phyloP scores from a whole-genome alignment of 768 basidiomycete species.

The Lenzites betulinus region DNA sequence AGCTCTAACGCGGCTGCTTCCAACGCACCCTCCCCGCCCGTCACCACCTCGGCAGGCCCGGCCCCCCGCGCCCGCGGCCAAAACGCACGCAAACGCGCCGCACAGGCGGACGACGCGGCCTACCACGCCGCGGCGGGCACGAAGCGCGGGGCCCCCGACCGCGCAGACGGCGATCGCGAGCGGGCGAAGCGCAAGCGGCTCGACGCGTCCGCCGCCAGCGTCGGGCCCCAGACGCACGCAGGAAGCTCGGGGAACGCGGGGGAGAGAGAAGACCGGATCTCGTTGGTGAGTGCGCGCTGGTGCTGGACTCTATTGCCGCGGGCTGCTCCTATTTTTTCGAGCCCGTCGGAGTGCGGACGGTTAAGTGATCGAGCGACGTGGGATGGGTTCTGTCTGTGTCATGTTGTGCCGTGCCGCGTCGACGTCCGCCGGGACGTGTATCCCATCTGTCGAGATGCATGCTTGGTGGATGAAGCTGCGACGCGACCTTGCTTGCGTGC shows the following conservation, averaged over 20 bases:
- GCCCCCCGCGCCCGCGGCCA: conserved; percentile 13
- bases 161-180: conserved; percentile 67
- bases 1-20: background rate
- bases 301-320: background rate
- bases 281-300: conserved; percentile 25
- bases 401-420: background rate
- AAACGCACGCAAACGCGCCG: conserved; percentile 20
- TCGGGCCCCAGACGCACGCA: conserved; percentile 20
- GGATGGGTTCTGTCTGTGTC: background rate
- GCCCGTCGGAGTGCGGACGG: background rate
- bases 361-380: background rate
- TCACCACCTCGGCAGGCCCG: background rate
- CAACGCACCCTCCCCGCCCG: conserved; percentile 1
- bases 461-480: background rate
- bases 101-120: conserved; percentile 64
- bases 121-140: conserved; percentile 51
- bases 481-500: background rate
- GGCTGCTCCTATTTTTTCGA: background rate
- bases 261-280: conserved; percentile 25
- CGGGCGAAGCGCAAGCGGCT: conserved; percentile 73
- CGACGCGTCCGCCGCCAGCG: conserved; percentile 40
- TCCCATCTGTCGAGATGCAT: conserved; percentile 4
- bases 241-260: conserved; percentile 5
- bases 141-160: conserved; percentile 69
- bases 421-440: background rate